Evolutionary conservation across 1,284 basidiomycete species (phyloP).

Genomic region (Agaricales sp.): DNA sequence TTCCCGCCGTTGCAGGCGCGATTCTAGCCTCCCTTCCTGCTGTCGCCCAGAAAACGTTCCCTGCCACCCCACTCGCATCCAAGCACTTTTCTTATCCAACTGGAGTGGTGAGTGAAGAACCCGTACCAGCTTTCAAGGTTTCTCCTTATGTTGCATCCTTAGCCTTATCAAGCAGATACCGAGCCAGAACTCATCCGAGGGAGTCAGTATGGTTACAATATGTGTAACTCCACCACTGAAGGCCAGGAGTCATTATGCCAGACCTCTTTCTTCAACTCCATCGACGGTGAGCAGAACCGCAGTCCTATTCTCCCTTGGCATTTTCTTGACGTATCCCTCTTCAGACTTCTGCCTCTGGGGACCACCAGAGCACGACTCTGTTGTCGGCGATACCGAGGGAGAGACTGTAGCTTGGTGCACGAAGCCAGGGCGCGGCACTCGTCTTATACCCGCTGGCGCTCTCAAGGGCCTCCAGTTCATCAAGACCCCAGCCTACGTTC

Average conservation of each 20-base stretch:
- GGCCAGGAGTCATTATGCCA: slow-evolving; percentile 52
- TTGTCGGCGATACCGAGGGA: slow-evolving; percentile 53
- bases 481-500: slow-evolving; percentile 41
- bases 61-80: slow-evolving; percentile 38
- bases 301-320: slow-evolving; percentile 2
- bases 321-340: too few species aligned
- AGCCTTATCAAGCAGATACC: slow-evolving; percentile 51
- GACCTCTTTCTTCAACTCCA: slow-evolving; percentile 42
- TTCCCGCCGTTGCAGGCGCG: slow-evolving; percentile 13
- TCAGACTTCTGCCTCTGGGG: slow-evolving; percentile 50
- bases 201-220: slow-evolving; percentile 52
- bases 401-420: slow-evolving; percentile 68
- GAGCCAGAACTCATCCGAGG: slow-evolving; percentile 40
- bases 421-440: slow-evolving; percentile 36
- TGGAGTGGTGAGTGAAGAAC: slow-evolving; percentile 28
- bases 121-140: neutral
- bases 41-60: slow-evolving; percentile 19
- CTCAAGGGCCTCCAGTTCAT: slow-evolving; percentile 48
- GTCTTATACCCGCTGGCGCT: slow-evolving; percentile 43
- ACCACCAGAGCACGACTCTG: slow-evolving; percentile 27
- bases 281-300: slow-evolving; percentile 31
- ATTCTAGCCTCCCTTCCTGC: neutral
- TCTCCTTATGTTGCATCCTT: neutral
- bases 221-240: slow-evolving; percentile 62
- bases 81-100: slow-evolving; percentile 41